Evolutionary conservation across 148 eudicot species (phyloP).

Genomic region (Dianthus caryophyllus): DNA sequence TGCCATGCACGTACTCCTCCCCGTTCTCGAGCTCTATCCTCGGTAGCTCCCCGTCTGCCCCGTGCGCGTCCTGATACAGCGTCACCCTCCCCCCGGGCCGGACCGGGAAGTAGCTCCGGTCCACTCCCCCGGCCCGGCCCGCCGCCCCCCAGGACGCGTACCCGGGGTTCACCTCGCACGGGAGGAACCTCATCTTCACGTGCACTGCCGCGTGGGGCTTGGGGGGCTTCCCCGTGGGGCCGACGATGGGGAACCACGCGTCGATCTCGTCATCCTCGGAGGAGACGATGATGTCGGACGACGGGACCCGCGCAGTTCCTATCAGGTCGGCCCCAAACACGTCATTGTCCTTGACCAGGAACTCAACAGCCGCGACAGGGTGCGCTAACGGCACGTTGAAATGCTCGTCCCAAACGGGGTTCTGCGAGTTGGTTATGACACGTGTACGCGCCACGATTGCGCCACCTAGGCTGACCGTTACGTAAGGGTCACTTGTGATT

Average conservation of each 20-base stretch:
- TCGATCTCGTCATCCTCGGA: slow-evolving; percentile 49
- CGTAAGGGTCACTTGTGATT: slow-evolving; percentile 96
- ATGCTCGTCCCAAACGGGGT: slow-evolving; percentile 72
- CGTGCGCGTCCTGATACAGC: slow-evolving; percentile 87
- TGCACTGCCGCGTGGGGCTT: slow-evolving; percentile 54
- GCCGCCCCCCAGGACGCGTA: slow-evolving; percentile 17
- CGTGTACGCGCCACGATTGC: slow-evolving; percentile 80
- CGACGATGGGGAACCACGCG: slow-evolving; percentile 63
- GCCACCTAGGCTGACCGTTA: slow-evolving; percentile 64
- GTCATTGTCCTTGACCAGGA: slow-evolving; percentile 74
- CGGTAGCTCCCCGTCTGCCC: slow-evolving; percentile 45
- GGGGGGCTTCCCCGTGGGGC: slow-evolving; percentile 45
- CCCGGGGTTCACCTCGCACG: slow-evolving; percentile 29
- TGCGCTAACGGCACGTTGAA: slow-evolving; percentile 74
- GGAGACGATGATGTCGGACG: not conserved
- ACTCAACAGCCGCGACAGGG: slow-evolving; percentile 48
- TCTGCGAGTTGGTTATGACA: slow-evolving; percentile 55
- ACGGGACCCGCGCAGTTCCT: slow-evolving; percentile 44
- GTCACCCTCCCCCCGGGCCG: slow-evolving; percentile 67
- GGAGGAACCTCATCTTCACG: slow-evolving; percentile 30
- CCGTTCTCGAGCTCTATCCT: slow-evolving; percentile 50
- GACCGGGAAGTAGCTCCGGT: slow-evolving; percentile 65
- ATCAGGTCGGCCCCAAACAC: slow-evolving; percentile 77
- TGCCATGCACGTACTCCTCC: slow-evolving; percentile 37
- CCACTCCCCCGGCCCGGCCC: slow-evolving; percentile 28